Percentiles rank a stretch among this genome's conserved stretches.
These are phyloP conservation scores for Aegilops longissima DNA, from an alignment of 176 grass and related monocot species.

Conservation along the genomic window DNA sequence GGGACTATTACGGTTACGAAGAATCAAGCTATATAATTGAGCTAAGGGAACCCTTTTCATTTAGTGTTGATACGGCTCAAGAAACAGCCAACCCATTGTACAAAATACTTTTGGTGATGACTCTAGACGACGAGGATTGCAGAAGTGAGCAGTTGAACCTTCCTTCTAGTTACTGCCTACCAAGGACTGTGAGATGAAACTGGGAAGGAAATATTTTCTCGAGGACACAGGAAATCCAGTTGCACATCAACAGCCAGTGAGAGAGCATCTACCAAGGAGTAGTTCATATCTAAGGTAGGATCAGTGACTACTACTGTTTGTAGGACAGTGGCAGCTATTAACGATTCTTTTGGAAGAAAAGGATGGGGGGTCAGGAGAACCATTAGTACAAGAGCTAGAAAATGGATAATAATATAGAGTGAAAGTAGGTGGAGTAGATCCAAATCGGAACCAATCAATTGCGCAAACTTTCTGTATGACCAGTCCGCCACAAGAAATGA, in stretches of 20 bases:
- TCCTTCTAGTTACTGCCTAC: background rate
- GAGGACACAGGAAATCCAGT: background rate
- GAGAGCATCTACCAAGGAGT: background rate
- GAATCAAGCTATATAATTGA: background rate
- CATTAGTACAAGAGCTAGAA: background rate
- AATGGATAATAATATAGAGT: too few species aligned
- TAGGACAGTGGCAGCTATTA: background rate
- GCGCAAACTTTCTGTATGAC: background rate
- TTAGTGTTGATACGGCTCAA: background rate
- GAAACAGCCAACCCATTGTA: too few species aligned
- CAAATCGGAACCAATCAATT: conserved; percentile 18
- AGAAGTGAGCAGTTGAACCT: background rate
- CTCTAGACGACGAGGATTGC: too few species aligned
- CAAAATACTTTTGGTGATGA: too few species aligned
- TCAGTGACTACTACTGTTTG: background rate
- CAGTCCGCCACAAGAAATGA: background rate
- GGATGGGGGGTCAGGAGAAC: background rate
- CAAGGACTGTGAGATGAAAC: background rate
- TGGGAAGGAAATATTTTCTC: background rate
- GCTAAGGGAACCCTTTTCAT: background rate
- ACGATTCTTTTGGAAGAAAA: background rate
- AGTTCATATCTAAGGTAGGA: background rate
- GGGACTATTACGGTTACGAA: background rate
- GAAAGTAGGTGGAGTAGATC: background rate
- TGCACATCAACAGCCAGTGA: background rate